Base-by-base conservation (phyloP, 2,329 filamentous ascomycete genomes). In the Colletotrichum cordylinicola region DNA sequence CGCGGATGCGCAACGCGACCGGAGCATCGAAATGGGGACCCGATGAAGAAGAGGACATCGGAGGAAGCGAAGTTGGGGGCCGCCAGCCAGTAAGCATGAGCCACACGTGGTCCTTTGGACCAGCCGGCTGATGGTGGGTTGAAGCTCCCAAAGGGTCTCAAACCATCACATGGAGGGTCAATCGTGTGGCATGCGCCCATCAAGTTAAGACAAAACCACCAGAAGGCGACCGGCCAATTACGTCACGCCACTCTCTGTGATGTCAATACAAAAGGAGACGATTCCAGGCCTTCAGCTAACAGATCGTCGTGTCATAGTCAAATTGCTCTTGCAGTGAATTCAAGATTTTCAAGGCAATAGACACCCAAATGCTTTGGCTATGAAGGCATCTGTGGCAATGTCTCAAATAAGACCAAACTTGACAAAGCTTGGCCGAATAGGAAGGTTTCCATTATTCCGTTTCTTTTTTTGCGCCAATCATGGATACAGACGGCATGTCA, bases 151-250 rank as follows among this genome's bases (percentile, higher is more conserved):
- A 60, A 73, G 39, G 70, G 70, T 68, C 69, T 74, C 64, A 65
- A 64, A 74, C 52, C 33, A 76, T 73, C 70, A 73, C 70, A 76
- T 60, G 70, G 58, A 8, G 29, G 39, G 18, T 21, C 33, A 15
- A n/a, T 16, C 24, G 15, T 43, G 70, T 69, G 70, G 65, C 74
- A 76, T 74, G 74, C 74, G 64, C 55, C 64, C 58, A 37, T 35
- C 35, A 33, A 52, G 39, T 65, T 61, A 43, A 76, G 74, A 76
- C 74, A 74, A 33, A 43, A 13, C 58, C 33, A 62, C 33, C 37
- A 62, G 18, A 62, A 8, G 18, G 35, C 55, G 33, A 33, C 56
- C 31, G 27, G 8, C 37, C 43, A 31, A 43, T 60, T 60, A 64
- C 48, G 65, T 74, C 65, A 55, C 24, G 21, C 31, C 24, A 29